phyloP scores from a whole-genome alignment of 2,329 filamentous ascomycete genomes.

The Colletotrichum truncatum region DNA sequence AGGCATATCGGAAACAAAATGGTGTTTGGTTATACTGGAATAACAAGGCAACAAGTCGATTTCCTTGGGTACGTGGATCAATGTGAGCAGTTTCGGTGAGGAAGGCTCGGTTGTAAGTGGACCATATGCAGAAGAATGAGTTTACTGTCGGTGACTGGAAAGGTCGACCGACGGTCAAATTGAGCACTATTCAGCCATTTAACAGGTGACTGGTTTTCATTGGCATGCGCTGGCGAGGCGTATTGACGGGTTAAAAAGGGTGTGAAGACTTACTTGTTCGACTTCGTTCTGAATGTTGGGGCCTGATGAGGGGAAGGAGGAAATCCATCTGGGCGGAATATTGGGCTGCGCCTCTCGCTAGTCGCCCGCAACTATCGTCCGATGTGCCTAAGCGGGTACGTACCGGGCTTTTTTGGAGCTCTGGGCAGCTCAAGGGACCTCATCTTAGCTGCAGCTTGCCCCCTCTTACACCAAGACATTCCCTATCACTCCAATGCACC shows the following conservation, averaged over 20 bases:
- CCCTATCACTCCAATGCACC: slow-evolving; percentile 6
- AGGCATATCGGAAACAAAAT: background rate
- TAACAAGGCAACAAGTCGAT: background rate
- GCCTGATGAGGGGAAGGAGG: no score
- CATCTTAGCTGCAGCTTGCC: no score
- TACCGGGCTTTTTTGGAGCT: slow-evolving; percentile 1
- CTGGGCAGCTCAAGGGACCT: background rate
- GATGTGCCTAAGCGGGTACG: background rate
- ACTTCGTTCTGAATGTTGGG: background rate
- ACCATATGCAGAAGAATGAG: background rate
- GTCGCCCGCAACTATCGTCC: background rate
- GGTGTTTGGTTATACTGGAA: background rate
- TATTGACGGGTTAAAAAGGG: background rate
- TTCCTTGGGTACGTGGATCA: background rate
- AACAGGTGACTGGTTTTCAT: background rate
- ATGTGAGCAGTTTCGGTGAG: background rate
- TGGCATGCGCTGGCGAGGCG: background rate
- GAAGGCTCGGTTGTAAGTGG: background rate
- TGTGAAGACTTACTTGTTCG: background rate
- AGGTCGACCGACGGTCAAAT: slow-evolving; percentile 9
- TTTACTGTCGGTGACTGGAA: background rate
- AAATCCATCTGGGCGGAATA: background rate
- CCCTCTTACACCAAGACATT: background rate
- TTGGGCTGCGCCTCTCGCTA: slow-evolving; percentile 23
- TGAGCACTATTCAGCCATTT: background rate